Evolutionary conservation across 192 early-diverging fungal genomes (phyloP).

Genomic region (Coemansia sp.): DNA sequence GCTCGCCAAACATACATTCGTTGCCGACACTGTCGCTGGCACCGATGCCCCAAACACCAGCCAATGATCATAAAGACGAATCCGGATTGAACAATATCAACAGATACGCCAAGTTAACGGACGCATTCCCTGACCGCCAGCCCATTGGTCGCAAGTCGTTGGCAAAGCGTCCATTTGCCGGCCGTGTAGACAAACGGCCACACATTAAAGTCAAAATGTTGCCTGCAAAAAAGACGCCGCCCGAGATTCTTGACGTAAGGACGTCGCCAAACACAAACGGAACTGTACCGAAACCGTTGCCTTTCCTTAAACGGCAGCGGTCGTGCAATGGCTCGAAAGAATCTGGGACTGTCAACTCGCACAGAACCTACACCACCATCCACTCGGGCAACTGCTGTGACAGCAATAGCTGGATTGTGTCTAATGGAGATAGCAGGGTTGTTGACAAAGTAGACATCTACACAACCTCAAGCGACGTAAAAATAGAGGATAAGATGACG

Average conservation of each 20-base stretch:
- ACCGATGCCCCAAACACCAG: background rate
- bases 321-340: background rate
- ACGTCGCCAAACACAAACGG: background rate
- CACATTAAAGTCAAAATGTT: constrained; percentile 21
- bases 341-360: background rate
- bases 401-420: background rate
- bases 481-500: background rate
- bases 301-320: constrained; percentile 3
- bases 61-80: background rate
- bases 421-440: background rate
- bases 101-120: constrained; percentile 10
- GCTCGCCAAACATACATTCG: background rate
- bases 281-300: background rate
- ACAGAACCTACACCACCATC: background rate
- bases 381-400: background rate
- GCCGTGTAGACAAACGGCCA: constrained; percentile 8
- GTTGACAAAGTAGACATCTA: background rate
- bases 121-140: constrained; percentile 49
- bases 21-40: background rate
- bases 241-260: background rate
- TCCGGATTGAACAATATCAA: background rate
- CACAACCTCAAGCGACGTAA: background rate
- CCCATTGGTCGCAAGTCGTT: constrained; percentile 32
- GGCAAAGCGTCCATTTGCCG: constrained; percentile 5
- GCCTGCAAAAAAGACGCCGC: background rate